These are phyloP conservation scores for Penicillium italicum DNA, from an alignment of 2,329 filamentous ascomycete species.

Conservation along the genomic window DNA sequence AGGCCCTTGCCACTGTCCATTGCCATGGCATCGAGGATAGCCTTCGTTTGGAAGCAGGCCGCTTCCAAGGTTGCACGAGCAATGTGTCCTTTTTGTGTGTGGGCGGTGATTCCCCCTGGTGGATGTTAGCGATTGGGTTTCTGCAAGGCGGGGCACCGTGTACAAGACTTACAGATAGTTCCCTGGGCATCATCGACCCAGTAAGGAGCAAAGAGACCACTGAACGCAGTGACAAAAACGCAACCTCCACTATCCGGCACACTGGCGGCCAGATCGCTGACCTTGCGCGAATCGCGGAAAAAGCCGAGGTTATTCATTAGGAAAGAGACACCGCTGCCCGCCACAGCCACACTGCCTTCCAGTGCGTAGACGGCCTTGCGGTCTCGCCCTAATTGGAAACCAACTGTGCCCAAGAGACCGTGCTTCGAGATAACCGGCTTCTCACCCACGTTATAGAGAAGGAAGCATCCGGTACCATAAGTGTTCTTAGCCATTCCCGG, in stretches of 20 bases:
- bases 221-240: slow-evolving; percentile 85
- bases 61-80: slow-evolving; percentile 86
- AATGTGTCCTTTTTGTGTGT: slow-evolving; percentile 81
- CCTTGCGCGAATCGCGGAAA: slow-evolving; percentile 59
- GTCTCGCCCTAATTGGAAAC: slow-evolving; percentile 72
- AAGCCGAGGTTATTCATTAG: slow-evolving; percentile 64
- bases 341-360: slow-evolving; percentile 79
- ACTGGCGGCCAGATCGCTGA: slow-evolving; percentile 61
- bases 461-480: slow-evolving; percentile 84
- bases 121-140: slow-evolving; percentile 8
- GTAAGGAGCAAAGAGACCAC: slow-evolving; percentile 85
- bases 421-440: slow-evolving; percentile 82
- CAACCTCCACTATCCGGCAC: slow-evolving; percentile 77
- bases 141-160: background rate
- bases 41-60: slow-evolving; percentile 88
- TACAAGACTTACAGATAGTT: slow-evolving; percentile 63
- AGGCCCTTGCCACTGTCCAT: slow-evolving; percentile 75
- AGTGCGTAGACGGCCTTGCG: slow-evolving; percentile 72
- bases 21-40: slow-evolving; percentile 88
- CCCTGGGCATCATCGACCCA: slow-evolving; percentile 93
- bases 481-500: slow-evolving; percentile 86
- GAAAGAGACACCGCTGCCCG: slow-evolving; percentile 76
- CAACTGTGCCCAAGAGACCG: slow-evolving; percentile 80
- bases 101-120: slow-evolving; percentile 73
- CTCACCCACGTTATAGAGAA: slow-evolving; percentile 82